Evolutionary conservation across 306 rosid genomes (phyloP), one percentile per base, ranked within the genome.

Genomic region (Vigna reflexopilosa): DNA sequence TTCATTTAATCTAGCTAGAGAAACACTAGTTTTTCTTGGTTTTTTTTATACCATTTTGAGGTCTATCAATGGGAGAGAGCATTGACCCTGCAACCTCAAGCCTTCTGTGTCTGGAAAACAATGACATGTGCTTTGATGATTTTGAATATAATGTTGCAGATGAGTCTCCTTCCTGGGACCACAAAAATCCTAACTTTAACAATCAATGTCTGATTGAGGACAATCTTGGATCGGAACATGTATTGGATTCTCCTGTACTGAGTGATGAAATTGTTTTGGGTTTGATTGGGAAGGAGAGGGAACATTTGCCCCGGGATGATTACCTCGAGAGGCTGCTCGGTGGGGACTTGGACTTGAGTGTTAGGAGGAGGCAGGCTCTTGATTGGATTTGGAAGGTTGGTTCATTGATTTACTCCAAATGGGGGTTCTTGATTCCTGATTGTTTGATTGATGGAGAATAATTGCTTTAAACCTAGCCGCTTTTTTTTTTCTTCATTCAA

Each of bases 361-460:
- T 84, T 49, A 86, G 98, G 68, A 86, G 98, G 68, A 84, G 42
- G 22, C 86, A 88, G 45, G 93, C 98, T 73, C 49, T 91, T 80
- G 96, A 91, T 85, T 87, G 93, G 97, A 91, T 91, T 89, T 82
- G 49, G 78, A 90, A 91, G 98, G 98, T 93, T 85, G 67, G 85
- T 61, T 75, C 0, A 9, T 57, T 38, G 45, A 7, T 51, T 70
- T 48, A 52, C 54, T 73, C 73, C 16, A 48, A 42, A 67, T 67
- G 81, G 83, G 77, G 72, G 2, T 26, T 73, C 73, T 49, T 58
- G 36, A 58, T 58, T 73, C 67, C 63, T 63, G 40, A 4, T 76
- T 45, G 5, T 74, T 68, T 70, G 24, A 67, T 78, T 72, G 85
- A 74, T 68, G 75, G 67, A 70, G 48, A 68, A 57, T 69, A 67